Percentiles rank a stretch among this genome's conserved stretches.
Conservation (phyloP, 2,329 filamentous ascomycete genomes). For the Penicillium brasilianum region DNA sequence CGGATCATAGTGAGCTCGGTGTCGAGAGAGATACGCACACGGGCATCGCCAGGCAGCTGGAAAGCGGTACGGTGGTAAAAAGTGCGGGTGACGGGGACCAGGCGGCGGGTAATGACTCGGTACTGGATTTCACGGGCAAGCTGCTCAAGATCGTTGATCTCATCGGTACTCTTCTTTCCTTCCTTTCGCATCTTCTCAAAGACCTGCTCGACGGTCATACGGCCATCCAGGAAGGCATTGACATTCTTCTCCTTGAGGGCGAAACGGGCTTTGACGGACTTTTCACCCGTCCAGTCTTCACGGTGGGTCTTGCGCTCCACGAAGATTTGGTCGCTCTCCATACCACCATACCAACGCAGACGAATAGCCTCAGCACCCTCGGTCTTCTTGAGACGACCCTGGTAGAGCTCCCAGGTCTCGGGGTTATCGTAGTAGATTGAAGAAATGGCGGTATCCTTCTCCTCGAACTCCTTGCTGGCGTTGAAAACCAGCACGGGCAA, state of each 20-base stretch:
- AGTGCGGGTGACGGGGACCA: slow-evolving; percentile 87
- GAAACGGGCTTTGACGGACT: slow-evolving; percentile 97
- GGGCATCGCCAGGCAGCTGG: slow-evolving; percentile 92
- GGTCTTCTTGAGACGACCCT: slow-evolving; percentile 93
- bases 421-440: slow-evolving; percentile 99
- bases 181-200: slow-evolving; percentile 97
- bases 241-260: slow-evolving; percentile 96
- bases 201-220: slow-evolving; percentile 82
- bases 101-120: slow-evolving; percentile 82
- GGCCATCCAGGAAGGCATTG: slow-evolving; percentile 84
- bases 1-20: slow-evolving; percentile 94
- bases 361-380: slow-evolving; percentile 97
- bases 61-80: slow-evolving; percentile 99
- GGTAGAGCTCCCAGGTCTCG: slow-evolving; percentile 90
- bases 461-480: slow-evolving; percentile 92
- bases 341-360: slow-evolving; percentile 94
- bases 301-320: slow-evolving; percentile 97
- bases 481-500: slow-evolving; percentile 97
- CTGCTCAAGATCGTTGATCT: slow-evolving; percentile 86
- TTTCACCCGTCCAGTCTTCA: slow-evolving; percentile 98
- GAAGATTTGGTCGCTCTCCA: slow-evolving; percentile 94
- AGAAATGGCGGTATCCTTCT: slow-evolving; percentile 89
- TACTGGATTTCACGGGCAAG: slow-evolving; percentile 93
- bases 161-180: slow-evolving; percentile 89
- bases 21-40: slow-evolving; percentile 94